Percentiles rank a stretch among this genome's conserved stretches.
Evolutionary conservation across 371 early-diverging fungal genomes (phyloP).

Genomic region (Lichtheimia ramosa): DNA sequence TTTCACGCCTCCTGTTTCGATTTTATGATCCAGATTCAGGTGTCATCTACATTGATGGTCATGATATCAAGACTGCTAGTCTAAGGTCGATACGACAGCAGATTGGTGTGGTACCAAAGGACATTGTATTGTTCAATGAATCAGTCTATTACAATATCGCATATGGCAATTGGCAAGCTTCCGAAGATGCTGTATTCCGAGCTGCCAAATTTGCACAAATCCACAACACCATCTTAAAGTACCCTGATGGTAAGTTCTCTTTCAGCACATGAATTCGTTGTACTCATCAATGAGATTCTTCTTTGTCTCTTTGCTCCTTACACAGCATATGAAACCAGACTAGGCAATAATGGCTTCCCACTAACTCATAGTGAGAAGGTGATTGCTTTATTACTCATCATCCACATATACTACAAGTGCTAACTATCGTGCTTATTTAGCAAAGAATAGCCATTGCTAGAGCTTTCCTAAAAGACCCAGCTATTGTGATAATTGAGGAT

Average conservation of each 20-base stretch:
- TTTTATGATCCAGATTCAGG: slow-evolving; percentile 87
- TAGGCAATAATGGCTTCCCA: slow-evolving; percentile 91
- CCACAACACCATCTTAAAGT: slow-evolving; percentile 64
- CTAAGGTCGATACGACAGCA: slow-evolving; percentile 65
- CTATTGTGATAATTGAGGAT: slow-evolving; percentile 78
- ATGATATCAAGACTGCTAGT: slow-evolving; percentile 75
- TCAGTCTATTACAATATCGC: slow-evolving; percentile 81
- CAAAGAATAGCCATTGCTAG: slow-evolving; percentile 83
- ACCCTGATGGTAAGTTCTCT: slow-evolving; percentile 51
- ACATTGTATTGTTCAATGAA: slow-evolving; percentile 81
- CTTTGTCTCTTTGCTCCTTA: not conserved
- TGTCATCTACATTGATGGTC: slow-evolving; percentile 83
- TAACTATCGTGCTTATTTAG: not conserved
- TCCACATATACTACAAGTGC: not conserved
- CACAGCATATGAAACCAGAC: slow-evolving; percentile 83
- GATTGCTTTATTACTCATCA: not conserved
- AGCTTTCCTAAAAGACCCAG: slow-evolving; percentile 78
- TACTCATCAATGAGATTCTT: not conserved
- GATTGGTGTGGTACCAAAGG: slow-evolving; percentile 91
- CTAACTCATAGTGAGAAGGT: slow-evolving; percentile 95
- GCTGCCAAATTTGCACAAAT: slow-evolving; percentile 87
- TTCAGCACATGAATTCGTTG: too few relatives aligned
- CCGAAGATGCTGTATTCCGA: slow-evolving; percentile 63
- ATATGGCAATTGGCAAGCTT: slow-evolving; percentile 62
- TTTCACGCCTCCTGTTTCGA: slow-evolving; percentile 84